These are phyloP conservation scores for Huntiella moniliformis DNA, from an alignment of 2,329 filamentous ascomycete genomes.

Conservation along the genomic window DNA sequence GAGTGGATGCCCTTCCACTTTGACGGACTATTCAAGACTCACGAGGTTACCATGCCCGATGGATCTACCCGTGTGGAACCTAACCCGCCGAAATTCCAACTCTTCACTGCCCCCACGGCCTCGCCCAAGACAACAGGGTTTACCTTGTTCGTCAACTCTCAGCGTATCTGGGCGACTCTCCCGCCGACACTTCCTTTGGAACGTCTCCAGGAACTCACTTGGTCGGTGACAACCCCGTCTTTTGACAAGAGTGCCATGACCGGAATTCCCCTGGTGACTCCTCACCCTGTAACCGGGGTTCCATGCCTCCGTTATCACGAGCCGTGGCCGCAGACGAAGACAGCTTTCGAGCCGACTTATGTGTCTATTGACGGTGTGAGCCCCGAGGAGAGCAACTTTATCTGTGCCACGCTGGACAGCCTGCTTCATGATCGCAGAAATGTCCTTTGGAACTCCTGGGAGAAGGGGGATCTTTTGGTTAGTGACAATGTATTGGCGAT, in stretches of 20 bases:
- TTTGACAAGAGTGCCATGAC: slow-evolving; percentile 27
- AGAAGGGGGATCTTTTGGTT: slow-evolving; percentile 34
- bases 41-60: slow-evolving; percentile 20
- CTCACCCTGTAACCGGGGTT: slow-evolving; percentile 25
- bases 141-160: slow-evolving; percentile 34
- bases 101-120: slow-evolving; percentile 28
- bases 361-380: slow-evolving; percentile 23
- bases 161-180: slow-evolving; percentile 29
- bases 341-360: slow-evolving; percentile 28
- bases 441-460: slow-evolving; percentile 31
- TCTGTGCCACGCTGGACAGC: slow-evolving; percentile 17
- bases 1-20: slow-evolving; percentile 40
- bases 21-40: slow-evolving; percentile 36
- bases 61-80: slow-evolving; percentile 25
- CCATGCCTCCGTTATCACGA: slow-evolving; percentile 36
- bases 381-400: slow-evolving; percentile 17
- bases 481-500: slow-evolving; percentile 32
- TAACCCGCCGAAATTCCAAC: slow-evolving; percentile 30
- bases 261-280: slow-evolving; percentile 25
- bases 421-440: slow-evolving; percentile 31
- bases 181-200: slow-evolving; percentile 20
- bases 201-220: slow-evolving; percentile 23
- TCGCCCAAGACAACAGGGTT: slow-evolving; percentile 32
- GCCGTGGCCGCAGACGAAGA: slow-evolving; percentile 33
- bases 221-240: slow-evolving; percentile 29